Evolutionary conservation across 257 asterid species (phyloP), one percentile per base, ranked within the genome.

Genomic region (Capsicum pubescens): DNA sequence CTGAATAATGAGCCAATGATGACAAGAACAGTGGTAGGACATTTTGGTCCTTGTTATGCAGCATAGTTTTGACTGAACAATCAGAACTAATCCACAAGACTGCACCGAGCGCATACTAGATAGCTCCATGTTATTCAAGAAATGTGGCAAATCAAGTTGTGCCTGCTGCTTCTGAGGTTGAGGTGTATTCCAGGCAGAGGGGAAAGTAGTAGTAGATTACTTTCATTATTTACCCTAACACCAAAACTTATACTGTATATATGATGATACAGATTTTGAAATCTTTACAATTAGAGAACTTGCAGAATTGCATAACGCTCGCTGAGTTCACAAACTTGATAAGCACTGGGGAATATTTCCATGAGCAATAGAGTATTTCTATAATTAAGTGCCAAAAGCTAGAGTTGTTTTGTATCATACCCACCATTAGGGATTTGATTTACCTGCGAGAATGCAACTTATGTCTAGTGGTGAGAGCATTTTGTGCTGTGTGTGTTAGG

Each of bases 131-230:
- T 69, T 69, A 54, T 69, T 39, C 8, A 39, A 69, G 55, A 46
- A 70, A n/a, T 70, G 79, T 70, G 36, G 78, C 26, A 69, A 69
- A 69, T 42, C 70, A 39, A 64, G 17, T 64, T 64, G 71, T 64
- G 71, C 46, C 15, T 70, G 36, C 35, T 70, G 44, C 57, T 9
- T 17, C 17, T 0, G 71, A 35, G 71, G 71, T 70, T 16, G 36
- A 70, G 57, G 55, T 48, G 8, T 69, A 15, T 36, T 4, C 39
- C 32, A 15, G 26, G 8, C 32, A 4, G 54, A 4, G 54, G 77
- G 0, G 48, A 61, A 3, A 61, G 36, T 19, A 61, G 35, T 13
- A 11, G 16, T 4, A 55, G 59, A 13, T 17, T 55, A 54, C 17
- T 55, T 55, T 55, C n/a, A 3, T 13, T 55, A 55, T 17, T 55